A percentile compares a stretch with the other conserved stretches of the same genome.
Evolutionary conservation across 2,329 filamentous ascomycete genomes (phyloP).

Genomic region (Botrytis fabae): DNA sequence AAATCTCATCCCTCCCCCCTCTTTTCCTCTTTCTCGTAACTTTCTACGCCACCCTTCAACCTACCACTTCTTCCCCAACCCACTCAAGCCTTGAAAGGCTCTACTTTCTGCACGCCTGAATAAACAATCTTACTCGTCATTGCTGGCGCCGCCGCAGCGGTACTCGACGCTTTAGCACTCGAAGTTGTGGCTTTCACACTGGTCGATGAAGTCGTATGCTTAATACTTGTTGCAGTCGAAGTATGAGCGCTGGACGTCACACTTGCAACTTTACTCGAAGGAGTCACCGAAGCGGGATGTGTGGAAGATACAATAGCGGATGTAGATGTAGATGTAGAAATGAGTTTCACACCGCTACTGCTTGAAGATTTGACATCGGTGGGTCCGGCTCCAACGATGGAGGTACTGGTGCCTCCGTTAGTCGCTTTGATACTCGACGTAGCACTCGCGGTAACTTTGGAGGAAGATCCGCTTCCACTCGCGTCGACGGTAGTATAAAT

Average conservation of each 20-base stretch:
- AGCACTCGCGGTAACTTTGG: neutral
- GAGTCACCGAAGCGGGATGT: neutral
- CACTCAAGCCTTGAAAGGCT: neutral
- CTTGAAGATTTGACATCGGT: neutral
- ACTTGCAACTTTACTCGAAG: neutral
- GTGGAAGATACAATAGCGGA: neutral
- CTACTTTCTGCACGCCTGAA: conserved; percentile 11
- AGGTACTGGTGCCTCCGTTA: neutral
- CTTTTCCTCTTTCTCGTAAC: accelerated
- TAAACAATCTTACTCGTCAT: conserved; percentile 17
- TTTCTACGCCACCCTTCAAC: too few species aligned
- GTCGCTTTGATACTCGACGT: neutral
- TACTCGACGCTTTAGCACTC: neutral
- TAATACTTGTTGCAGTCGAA: neutral
- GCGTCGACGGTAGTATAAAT: conserved; percentile 9
- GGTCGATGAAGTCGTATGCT: neutral
- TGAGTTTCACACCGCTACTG: neutral
- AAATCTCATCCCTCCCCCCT: neutral
- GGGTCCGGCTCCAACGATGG: neutral
- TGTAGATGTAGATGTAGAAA: neutral
- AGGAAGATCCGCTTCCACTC: neutral
- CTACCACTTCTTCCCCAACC: neutral
- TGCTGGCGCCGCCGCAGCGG: neutral
- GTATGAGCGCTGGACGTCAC: neutral
- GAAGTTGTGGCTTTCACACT: neutral